A percentile compares a stretch with the other conserved stretches of the same genome.
These are phyloP conservation scores for Stephanodiscus triporus DNA, from an alignment of 108 stramenopile species.

Conservation along the genomic window DNA sequence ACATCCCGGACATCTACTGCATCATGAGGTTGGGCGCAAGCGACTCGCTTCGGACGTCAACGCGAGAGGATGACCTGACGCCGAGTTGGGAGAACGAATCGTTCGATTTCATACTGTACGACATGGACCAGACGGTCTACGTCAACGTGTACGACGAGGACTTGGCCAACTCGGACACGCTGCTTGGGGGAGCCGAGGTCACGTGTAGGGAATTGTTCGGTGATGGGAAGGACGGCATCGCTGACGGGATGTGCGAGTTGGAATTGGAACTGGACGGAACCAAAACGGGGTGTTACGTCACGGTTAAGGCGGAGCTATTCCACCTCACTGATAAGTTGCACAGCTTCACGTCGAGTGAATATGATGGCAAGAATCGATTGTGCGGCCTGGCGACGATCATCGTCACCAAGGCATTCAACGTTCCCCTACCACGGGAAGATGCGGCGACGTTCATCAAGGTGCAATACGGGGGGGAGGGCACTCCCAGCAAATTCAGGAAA, in stretches of 20 bases:
- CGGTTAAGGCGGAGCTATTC: slow-evolving; percentile 51
- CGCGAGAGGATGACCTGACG: slow-evolving; percentile 45
- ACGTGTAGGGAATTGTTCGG: slow-evolving; percentile 53
- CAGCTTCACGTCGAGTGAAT: slow-evolving; percentile 23
- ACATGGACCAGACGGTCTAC: slow-evolving; percentile 56
- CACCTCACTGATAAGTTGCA: slow-evolving; percentile 16
- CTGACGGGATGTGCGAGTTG: slow-evolving; percentile 25
- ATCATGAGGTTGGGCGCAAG: slow-evolving; percentile 49
- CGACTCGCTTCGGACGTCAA: slow-evolving; percentile 42
- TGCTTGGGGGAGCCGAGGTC: slow-evolving; percentile 53
- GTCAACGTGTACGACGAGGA: slow-evolving; percentile 68
- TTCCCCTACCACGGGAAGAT: slow-evolving; percentile 48
- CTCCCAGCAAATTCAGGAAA: slow-evolving; percentile 9
- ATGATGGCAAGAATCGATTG: slow-evolving; percentile 22
- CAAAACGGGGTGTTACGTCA: slow-evolving; percentile 56
- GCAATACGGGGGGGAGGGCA: slow-evolving; percentile 31
- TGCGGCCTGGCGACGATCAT: slow-evolving; percentile 63
- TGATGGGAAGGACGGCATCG: too few species aligned
- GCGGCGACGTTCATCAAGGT: slow-evolving; percentile 65
- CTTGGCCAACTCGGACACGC: slow-evolving; percentile 58
- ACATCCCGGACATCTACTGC: slow-evolving; percentile 72
- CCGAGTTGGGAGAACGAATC: slow-evolving; percentile 63
- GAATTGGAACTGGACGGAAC: slow-evolving; percentile 41
- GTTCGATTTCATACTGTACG: slow-evolving; percentile 59
- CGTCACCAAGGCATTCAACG: slow-evolving; percentile 52